A percentile compares a stretch with the other conserved stretches of the same genome.
Conservation (phyloP, 306 rosid species). For the Quercus engelmannii region DNA sequence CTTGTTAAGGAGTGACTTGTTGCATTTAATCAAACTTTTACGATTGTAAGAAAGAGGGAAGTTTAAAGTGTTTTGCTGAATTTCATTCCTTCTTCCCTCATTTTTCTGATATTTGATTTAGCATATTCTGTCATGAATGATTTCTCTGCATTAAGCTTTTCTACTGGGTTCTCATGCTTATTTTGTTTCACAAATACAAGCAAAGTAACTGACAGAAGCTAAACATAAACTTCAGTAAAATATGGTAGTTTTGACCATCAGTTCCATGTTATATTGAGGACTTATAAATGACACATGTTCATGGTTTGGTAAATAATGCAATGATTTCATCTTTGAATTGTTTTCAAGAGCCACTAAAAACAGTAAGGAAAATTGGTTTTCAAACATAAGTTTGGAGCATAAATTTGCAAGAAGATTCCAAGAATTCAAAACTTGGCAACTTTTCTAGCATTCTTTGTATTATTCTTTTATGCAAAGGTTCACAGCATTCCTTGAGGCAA, state of each 20-base stretch:
- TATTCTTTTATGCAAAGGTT: too few relatives aligned
- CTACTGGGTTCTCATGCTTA: not conserved
- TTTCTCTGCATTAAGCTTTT: not conserved
- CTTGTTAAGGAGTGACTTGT: too few relatives aligned
- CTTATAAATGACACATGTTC: too few relatives aligned
- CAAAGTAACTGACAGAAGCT: not conserved
- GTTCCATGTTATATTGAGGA: too few relatives aligned
- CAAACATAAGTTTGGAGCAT: not conserved
- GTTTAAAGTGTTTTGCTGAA: not conserved
- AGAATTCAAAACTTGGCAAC: too few relatives aligned
- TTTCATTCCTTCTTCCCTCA: not conserved
- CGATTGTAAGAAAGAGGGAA: too few relatives aligned
- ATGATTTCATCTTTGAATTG: too few relatives aligned
- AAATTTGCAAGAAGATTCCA: too few relatives aligned
- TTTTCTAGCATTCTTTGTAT: too few relatives aligned
- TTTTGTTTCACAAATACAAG: not conserved
- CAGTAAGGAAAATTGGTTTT: not conserved
- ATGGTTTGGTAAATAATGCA: too few relatives aligned
- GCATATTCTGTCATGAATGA: not conserved
- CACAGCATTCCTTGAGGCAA: too few relatives aligned
- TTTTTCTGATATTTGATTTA: not conserved
- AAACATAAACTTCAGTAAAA: not conserved
- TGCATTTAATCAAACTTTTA: not conserved
- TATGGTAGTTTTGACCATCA: not conserved
- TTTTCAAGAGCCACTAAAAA: too few relatives aligned